phyloP scores from a whole-genome alignment of 306 rosid species.

The Inga laurina region DNA sequence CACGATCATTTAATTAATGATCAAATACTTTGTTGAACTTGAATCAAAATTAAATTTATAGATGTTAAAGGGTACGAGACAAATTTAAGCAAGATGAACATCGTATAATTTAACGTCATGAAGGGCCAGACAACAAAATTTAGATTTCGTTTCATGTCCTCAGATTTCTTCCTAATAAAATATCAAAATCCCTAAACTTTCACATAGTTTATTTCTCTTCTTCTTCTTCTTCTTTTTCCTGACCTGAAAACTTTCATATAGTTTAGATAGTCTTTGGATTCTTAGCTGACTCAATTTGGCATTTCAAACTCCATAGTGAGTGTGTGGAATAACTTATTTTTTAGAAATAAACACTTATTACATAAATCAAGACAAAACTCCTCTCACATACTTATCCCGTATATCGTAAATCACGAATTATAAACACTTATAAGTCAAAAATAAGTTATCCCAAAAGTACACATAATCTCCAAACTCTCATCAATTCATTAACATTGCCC shows the following conservation, averaged over 20 bases:
- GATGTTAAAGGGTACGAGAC: neutral
- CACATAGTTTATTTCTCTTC: neutral
- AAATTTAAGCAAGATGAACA: neutral
- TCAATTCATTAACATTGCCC: neutral
- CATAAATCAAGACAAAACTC: too few species aligned
- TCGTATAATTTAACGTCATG: neutral
- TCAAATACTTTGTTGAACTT: neutral
- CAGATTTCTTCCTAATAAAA: neutral
- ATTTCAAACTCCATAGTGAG: too few species aligned
- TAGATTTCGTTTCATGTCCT: neutral
- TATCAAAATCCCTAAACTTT: neutral
- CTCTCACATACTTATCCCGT: too few species aligned
- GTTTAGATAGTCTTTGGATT: neutral
- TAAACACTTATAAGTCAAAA: too few species aligned
- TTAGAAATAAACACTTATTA: too few species aligned
- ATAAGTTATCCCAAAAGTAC: too few species aligned
- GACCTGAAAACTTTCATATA: neutral
- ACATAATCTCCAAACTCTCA: too few species aligned
- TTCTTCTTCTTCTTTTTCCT: too few species aligned
- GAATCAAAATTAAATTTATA: neutral
- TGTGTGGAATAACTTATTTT: too few species aligned
- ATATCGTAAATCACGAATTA: too few species aligned
- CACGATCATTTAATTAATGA: neutral
- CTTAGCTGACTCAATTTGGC: neutral
- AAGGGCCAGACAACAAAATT: neutral